These are phyloP conservation scores for Cladophialophora chaetospira DNA, from an alignment of 2,329 filamentous ascomycete genomes.

Conservation along the genomic window DNA sequence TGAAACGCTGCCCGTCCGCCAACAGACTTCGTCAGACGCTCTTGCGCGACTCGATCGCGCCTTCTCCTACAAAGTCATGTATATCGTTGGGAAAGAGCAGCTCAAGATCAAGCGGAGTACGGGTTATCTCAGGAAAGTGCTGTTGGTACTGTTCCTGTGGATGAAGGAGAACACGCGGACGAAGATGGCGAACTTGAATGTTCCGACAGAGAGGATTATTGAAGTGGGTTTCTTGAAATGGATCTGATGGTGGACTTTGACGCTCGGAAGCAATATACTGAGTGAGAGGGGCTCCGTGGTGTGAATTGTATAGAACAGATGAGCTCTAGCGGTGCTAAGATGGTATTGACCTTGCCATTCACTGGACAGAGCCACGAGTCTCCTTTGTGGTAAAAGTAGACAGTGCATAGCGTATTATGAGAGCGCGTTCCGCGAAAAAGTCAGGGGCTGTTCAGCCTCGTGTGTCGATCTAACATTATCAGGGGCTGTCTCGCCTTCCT, in stretches of 20 bases:
- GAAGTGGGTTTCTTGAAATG: slow-evolving; percentile 48
- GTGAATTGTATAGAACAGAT: too few species aligned
- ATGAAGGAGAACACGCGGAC: slow-evolving; percentile 43
- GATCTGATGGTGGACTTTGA: slow-evolving; percentile 30
- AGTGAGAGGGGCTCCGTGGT: too few species aligned
- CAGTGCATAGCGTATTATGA: too few species aligned
- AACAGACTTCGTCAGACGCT: slow-evolving; percentile 16
- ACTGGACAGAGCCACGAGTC: too few species aligned
- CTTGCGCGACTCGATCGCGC: slow-evolving; percentile 45
- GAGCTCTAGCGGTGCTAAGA: too few species aligned
- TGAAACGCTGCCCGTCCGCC: neutral
- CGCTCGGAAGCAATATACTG: too few species aligned
- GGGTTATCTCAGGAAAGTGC: slow-evolving; percentile 34
- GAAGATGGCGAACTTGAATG: slow-evolving; percentile 42
- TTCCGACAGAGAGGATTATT: slow-evolving; percentile 42
- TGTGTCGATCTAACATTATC: too few species aligned
- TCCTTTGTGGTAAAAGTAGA: too few species aligned
- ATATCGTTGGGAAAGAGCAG: slow-evolving; percentile 50
- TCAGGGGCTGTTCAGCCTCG: too few species aligned
- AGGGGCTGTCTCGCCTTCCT: too few species aligned
- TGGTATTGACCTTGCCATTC: too few species aligned
- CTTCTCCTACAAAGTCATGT: slow-evolving; percentile 52
- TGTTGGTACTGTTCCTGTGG: slow-evolving; percentile 42
- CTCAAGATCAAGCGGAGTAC: slow-evolving; percentile 39
- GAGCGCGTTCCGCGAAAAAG: too few species aligned